These are phyloP conservation scores for Teratosphaeria viscida DNA, from an alignment of 2,329 filamentous ascomycete genomes.

Conservation along the genomic window DNA sequence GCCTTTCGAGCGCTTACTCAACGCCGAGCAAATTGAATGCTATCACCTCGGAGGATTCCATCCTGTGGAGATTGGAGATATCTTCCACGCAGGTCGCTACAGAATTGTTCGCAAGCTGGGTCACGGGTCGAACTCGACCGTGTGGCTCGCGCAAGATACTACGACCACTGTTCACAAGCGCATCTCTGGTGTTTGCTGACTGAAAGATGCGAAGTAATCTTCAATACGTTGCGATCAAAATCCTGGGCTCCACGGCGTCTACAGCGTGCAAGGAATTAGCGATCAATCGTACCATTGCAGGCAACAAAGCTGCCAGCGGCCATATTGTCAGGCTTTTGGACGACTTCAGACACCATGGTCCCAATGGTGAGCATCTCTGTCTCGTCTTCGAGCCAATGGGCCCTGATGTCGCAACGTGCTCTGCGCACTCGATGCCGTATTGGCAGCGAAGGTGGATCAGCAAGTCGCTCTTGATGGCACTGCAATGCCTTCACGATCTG, in stretches of 20 bases:
- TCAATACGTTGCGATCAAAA: not conserved
- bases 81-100: constrained; percentile 23
- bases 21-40: not conserved
- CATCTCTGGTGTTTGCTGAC: not conserved
- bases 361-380: not conserved
- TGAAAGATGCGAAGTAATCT: not conserved
- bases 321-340: not conserved
- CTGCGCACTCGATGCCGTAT: too few relatives aligned
- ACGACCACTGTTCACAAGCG: not conserved
- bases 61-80: constrained; percentile 24
- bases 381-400: not conserved
- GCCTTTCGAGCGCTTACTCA: too few relatives aligned
- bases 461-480: not conserved
- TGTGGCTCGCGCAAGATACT: constrained; percentile 14
- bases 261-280: not conserved
- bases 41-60: constrained; percentile 23
- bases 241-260: not conserved
- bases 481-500: not conserved
- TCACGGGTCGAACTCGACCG: constrained; percentile 28
- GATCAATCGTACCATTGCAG: not conserved
- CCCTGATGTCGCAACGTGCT: not conserved
- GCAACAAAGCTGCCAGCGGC: not conserved
- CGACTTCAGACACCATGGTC: not conserved
- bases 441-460: not conserved
- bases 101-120: constrained; percentile 30